A percentile compares a stretch with the other conserved stretches of the same genome.
phyloP scores from a whole-genome alignment of 2,329 filamentous ascomycete species.

The Ceratocystis colombiana region DNA sequence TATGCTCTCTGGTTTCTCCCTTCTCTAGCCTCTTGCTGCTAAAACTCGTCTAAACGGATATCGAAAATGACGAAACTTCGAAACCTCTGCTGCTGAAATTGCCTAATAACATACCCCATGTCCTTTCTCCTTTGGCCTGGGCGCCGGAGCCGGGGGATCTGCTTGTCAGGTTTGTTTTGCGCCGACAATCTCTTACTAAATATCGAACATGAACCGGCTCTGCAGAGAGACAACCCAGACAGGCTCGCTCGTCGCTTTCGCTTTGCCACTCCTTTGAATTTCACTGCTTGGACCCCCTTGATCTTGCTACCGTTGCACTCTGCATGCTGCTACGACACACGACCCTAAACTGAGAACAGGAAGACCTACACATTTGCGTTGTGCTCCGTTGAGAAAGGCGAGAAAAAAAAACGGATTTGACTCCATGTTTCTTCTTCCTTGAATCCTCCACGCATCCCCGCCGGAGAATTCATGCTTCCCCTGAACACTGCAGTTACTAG shows the following conservation, averaged over 20 bases:
- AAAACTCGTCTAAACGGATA: not conserved
- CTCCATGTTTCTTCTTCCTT: not conserved
- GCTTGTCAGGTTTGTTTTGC: no score
- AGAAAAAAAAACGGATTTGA: not conserved
- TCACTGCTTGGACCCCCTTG: not conserved
- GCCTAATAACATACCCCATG: not conserved
- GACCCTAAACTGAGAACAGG: not conserved
- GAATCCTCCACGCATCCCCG: not conserved
- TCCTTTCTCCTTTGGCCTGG: not conserved
- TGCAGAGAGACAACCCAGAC: not conserved
- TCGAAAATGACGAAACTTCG: conserved; percentile 1
- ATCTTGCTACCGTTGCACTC: no score
- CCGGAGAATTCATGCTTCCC: not conserved
- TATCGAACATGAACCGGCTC: not conserved
- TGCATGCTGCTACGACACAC: no score
- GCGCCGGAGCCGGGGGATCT: no score
- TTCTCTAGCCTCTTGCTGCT: not conserved
- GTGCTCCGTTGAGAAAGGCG: not conserved
- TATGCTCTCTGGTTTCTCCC: not conserved
- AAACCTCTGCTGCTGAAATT: not conserved
- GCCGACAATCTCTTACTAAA: not conserved
- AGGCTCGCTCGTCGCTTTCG: not conserved
- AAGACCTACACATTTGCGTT: not conserved
- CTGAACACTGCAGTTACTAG: conserved; percentile 9
- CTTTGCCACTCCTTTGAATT: not conserved